phyloP scores from a whole-genome alignment of 129 eudicot species.

The Daucus carota region DH1_v3.0 NC_030386.2:35884501-35885000 shows the following conservation, averaged over 20 bases:
- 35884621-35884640: not conserved
- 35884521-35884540: too few relatives aligned
- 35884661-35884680: not conserved
- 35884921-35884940: constrained; percentile 20
- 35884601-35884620: not conserved
- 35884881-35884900: constrained; percentile 18
- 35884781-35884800: constrained; percentile 26
- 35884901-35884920: constrained; percentile 3
- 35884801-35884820: constrained; percentile 6
- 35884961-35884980: constrained; percentile 17
- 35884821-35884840: constrained; percentile 25
- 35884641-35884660: not conserved
- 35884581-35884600: not conserved
- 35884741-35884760: constrained; percentile 22
- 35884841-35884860: constrained; percentile 46
- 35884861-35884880: constrained; percentile 18
- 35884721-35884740: not conserved
- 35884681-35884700: not conserved
- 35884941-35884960: constrained; percentile 23
- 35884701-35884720: not conserved
- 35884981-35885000: constrained; percentile 1
- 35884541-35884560: too few relatives aligned
- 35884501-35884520: not conserved
- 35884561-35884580: not conserved
- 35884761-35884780: constrained; percentile 39